Conservation (phyloP, 2,329 filamentous ascomycete genomes). For the Cercospora sp. region DNA sequence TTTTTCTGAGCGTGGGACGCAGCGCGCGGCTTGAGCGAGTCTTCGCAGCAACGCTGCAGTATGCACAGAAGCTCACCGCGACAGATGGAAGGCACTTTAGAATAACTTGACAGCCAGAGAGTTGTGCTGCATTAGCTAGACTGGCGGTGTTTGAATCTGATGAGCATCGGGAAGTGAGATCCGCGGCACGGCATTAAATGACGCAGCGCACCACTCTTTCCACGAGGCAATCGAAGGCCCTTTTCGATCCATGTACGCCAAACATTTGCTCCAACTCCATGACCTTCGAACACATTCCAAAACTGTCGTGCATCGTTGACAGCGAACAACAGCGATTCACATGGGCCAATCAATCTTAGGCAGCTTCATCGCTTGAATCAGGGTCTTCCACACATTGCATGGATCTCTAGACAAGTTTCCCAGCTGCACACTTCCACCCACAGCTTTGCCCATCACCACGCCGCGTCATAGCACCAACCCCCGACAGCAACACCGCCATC, state of each 20-base stretch:
- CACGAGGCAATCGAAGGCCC: not conserved
- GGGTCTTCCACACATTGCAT: slow-evolving; percentile 8
- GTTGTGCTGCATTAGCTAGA: not conserved
- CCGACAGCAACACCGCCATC: not conserved
- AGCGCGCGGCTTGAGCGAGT: not conserved
- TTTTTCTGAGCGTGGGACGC: slow-evolving; percentile 9
- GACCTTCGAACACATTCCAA: not conserved
- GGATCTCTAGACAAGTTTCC: slow-evolving; percentile 10
- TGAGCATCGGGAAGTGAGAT: not conserved
- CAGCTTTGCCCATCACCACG: slow-evolving; percentile 7
- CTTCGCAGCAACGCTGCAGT: not conserved
- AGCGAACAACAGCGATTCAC: not conserved
- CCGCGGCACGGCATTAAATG: not conserved
- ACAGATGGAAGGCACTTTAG: not conserved
- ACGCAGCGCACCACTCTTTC: not conserved
- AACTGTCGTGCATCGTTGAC: not conserved
- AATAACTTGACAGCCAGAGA: not conserved
- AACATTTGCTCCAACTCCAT: not conserved
- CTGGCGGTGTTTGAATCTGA: not conserved
- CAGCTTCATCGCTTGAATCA: slow-evolving; percentile 11
- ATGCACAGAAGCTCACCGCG: not conserved
- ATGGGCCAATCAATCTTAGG: not conserved
- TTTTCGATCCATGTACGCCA: not conserved
- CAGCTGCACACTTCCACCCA: slow-evolving; percentile 5
- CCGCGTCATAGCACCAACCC: not conserved